phyloP scores from a whole-genome alignment of 2,329 filamentous ascomycete species.

The Exophiala bonariae region DNA sequence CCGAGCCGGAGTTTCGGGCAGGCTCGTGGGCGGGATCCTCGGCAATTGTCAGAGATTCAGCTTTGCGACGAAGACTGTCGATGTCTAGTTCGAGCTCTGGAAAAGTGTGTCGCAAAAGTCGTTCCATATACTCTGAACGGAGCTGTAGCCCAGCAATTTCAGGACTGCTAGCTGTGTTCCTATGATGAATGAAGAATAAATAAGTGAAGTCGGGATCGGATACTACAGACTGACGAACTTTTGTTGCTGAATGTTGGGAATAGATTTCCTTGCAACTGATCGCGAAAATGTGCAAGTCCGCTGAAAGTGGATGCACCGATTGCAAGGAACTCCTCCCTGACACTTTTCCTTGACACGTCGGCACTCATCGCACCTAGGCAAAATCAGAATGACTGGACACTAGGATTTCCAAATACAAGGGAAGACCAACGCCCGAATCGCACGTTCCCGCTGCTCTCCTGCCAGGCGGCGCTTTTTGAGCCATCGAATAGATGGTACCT shows the following conservation, averaged over 20 bases:
- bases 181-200: no score
- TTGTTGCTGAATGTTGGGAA: slow-evolving; percentile 22
- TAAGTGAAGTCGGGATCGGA: no score
- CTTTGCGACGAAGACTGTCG: slow-evolving; percentile 43
- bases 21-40: neutral
- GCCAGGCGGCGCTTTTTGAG: no score
- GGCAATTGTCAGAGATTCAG: slow-evolving; percentile 41
- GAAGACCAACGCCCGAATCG: no score
- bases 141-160: slow-evolving; percentile 37
- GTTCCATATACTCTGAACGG: slow-evolving; percentile 46
- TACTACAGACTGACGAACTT: neutral
- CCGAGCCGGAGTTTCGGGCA: slow-evolving; percentile 32
- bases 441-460: no score
- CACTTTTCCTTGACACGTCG: slow-evolving; percentile 59
- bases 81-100: slow-evolving; percentile 47
- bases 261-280: slow-evolving; percentile 27
- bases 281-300: slow-evolving; percentile 51
- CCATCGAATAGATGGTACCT: no score
- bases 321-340: slow-evolving; percentile 56
- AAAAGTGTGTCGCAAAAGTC: slow-evolving; percentile 48
- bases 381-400: no score
- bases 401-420: no score
- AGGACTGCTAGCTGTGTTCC: slow-evolving; percentile 34
- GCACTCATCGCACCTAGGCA: slow-evolving; percentile 53
- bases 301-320: slow-evolving; percentile 52